These are phyloP conservation scores for Shiraia sp. DNA, from an alignment of 2,329 filamentous ascomycete genomes.

Conservation along the genomic window DNA sequence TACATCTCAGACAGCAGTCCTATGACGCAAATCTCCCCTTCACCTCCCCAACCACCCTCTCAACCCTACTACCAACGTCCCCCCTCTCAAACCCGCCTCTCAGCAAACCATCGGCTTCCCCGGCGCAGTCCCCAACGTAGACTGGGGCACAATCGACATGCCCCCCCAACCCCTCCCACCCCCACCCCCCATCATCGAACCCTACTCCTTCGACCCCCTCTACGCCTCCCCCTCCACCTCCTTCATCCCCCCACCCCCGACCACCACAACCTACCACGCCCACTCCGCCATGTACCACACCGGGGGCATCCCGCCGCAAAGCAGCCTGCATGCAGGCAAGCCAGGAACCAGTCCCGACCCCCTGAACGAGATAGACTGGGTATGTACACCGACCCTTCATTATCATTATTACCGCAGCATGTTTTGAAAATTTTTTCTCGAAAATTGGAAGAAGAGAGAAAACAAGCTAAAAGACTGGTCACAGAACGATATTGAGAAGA, in stretches of 20 bases:
- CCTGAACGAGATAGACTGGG: slow-evolving; percentile 66
- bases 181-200: slow-evolving; percentile 2
- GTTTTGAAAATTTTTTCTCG: no score
- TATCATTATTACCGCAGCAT: no score
- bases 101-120: slow-evolving; percentile 15
- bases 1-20: background rate
- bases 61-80: slow-evolving; percentile 1
- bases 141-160: slow-evolving; percentile 32
- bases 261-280: background rate
- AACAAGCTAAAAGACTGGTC: background rate
- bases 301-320: no score
- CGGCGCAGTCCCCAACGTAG: slow-evolving; percentile 27
- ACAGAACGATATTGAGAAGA: slow-evolving; percentile 53
- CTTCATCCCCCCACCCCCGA: background rate
- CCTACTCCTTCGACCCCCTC: slow-evolving; percentile 5
- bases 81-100: slow-evolving; percentile 1
- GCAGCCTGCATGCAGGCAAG: no score
- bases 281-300: no score
- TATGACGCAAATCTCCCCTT: background rate
- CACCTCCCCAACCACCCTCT: slow-evolving; percentile 6
- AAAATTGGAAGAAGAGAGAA: no score
- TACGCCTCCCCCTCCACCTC: slow-evolving; percentile 1
- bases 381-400: no score
- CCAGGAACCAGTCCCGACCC: slow-evolving; percentile 23
- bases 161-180: slow-evolving; percentile 1